phyloP scores from a whole-genome alignment of 2,329 filamentous ascomycete genomes.

The Endoconidiophora laricicola region DNA sequence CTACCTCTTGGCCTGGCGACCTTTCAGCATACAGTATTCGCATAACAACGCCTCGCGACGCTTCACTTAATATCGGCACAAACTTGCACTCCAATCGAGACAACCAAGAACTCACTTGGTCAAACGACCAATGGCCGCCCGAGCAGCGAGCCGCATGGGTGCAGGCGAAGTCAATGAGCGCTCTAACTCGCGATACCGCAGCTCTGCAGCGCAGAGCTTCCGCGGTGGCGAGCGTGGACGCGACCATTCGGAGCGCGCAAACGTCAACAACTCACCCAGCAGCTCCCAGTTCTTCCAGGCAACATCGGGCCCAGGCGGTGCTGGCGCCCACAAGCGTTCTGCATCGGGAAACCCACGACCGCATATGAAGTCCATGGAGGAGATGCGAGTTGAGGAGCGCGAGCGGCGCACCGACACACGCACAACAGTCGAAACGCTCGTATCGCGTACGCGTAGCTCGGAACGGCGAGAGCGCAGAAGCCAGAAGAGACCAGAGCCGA shows the following conservation, averaged over 20 bases:
- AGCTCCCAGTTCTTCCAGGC: conserved; percentile 16
- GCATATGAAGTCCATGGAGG: conserved; percentile 23
- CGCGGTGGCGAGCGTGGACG: conserved; percentile 25
- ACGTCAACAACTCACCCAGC: conserved; percentile 21
- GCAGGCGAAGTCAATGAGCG: conserved; percentile 8
- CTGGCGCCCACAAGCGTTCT: conserved; percentile 37
- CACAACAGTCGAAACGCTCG: conserved; percentile 43
- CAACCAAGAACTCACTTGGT: no score
- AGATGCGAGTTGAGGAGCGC: conserved; percentile 24
- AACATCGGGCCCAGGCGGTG: conserved; percentile 10
- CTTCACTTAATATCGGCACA: no score
- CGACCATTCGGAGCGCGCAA: conserved; percentile 15
- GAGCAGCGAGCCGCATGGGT: conserved; percentile 12
- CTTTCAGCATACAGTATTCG: background rate
- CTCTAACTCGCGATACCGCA: conserved; percentile 10
- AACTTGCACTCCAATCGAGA: no score
- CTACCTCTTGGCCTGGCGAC: background rate
- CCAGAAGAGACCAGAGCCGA: conserved; percentile 26
- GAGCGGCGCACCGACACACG: conserved; percentile 39
- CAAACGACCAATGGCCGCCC: conserved; percentile 12
- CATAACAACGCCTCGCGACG: no score
- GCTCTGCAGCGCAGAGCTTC: conserved; percentile 8
- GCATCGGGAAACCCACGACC: conserved; percentile 40
- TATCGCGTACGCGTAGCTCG: conserved; percentile 42
- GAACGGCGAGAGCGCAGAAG: conserved; percentile 26